Base-by-base conservation (phyloP, 192 early-diverging fungal genomes). In the Coemansia javaensis region DNA sequence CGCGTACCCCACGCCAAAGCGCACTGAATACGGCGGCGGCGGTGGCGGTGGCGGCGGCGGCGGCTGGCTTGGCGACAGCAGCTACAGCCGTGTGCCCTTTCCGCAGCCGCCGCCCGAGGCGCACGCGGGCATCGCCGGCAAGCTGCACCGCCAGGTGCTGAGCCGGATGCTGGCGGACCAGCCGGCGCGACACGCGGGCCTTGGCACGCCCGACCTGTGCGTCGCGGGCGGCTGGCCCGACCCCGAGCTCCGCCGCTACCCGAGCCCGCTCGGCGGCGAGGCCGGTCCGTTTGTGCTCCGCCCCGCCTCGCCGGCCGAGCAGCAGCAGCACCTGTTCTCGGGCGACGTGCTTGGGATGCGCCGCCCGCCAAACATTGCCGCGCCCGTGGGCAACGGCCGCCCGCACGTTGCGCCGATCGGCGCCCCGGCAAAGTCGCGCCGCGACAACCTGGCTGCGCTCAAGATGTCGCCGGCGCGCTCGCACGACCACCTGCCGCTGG, bases 341-440 rank as follows among this genome's bases (percentile, higher is more conserved):
- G 44, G 53, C 25, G 68, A 64, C 6, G 40, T 72, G 20, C 55
- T 64, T 8, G 52, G 60, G 12, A 15, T 36, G 10, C 60, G 52
- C 31, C 55, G 46, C 27, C 49, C 49, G 13, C 20, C 44, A n/a
- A 32, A 18, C 22, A n/a, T 43, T 9, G 22, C 28, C 33, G 2
- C 27, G n/a, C 30, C 35, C 7, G 38, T 33, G 9, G 46, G 32
- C 12, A 24, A 40, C 11, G 14, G 32, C 17, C 63, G 63, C 5
- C 62, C 69, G 18, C 44, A 53, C 23, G 53, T 72, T 22, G 69
- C 64, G 20, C 69, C 69, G 3, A 72, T 72, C 16, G 69, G 69
- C 5, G 69, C 69, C 4, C 69, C 69, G 7, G 35, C 37, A 23
- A 46, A 57, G 34, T 33, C 47, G 21, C 57, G 61, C 25, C 38